A percentile compares a stretch with the other conserved stretches of the same genome.
phyloP scores from a whole-genome alignment of 768 basidiomycete genomes.

The Tricholoma hemisulphureum region DNA sequence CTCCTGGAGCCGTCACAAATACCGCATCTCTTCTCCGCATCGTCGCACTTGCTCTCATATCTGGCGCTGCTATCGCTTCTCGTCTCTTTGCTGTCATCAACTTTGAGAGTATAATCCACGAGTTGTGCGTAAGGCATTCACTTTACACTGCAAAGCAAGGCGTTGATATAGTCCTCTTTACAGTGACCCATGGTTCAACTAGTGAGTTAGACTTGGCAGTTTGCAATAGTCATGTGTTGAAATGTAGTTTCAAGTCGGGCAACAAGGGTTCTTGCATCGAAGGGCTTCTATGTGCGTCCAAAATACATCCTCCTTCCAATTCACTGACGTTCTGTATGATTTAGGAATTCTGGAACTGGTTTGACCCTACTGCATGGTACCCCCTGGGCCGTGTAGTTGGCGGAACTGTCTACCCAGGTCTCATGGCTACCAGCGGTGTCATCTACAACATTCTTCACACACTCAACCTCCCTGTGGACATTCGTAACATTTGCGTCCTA shows the following conservation, averaged over 20 bases:
- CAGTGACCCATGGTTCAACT: slow-evolving; percentile 99
- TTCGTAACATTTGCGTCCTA: slow-evolving; percentile 94
- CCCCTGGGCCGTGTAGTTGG: slow-evolving; percentile 98
- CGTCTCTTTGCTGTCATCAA: slow-evolving; percentile 96
- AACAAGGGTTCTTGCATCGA: slow-evolving; percentile 81
- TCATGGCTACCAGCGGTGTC: slow-evolving; percentile 97
- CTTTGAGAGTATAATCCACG: slow-evolving; percentile 99
- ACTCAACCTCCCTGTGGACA: slow-evolving; percentile 93
- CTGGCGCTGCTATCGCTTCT: slow-evolving; percentile 91
- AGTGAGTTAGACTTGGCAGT: slow-evolving; percentile 55
- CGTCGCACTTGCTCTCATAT: slow-evolving; percentile 86
- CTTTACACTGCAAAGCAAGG: neutral
- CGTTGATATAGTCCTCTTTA: slow-evolving; percentile 10
- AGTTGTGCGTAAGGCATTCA: slow-evolving; percentile 69
- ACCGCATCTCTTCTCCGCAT: slow-evolving; percentile 90
- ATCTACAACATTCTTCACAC: slow-evolving; percentile 91
- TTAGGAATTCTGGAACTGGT: slow-evolving; percentile 99
- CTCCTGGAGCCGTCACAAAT: slow-evolving; percentile 74
- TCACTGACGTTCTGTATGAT: neutral
- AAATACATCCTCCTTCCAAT: neutral
- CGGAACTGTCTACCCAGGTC: slow-evolving; percentile 95
- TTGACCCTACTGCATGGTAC: slow-evolving; percentile 99
- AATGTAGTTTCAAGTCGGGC: slow-evolving; percentile 65
- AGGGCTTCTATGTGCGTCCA: slow-evolving; percentile 89
- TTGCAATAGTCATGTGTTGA: slow-evolving; percentile 12